Conservation (phyloP, 2,329 filamentous ascomycete species). For the Amauroascus verrucosus region DNA sequence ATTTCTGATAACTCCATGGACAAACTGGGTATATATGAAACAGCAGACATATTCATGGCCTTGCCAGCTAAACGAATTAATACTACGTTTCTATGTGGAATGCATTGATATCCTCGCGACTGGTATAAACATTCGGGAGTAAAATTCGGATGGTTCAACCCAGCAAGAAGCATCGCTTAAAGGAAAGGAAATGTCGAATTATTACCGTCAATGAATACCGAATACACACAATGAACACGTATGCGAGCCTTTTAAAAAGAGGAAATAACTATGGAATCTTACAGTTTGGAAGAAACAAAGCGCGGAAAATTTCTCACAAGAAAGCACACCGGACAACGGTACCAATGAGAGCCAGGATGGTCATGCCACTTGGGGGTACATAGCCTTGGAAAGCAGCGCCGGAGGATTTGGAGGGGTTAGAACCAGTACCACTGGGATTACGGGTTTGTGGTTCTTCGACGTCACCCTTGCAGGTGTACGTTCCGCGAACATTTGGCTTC, state of each 20-base stretch:
- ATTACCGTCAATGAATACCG: constrained; percentile 32
- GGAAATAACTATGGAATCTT: constrained; percentile 30
- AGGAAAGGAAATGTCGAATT: constrained; percentile 22
- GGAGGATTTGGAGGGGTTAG: constrained; percentile 25
- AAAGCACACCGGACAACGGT: constrained; percentile 38
- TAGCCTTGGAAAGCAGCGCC: constrained; percentile 29
- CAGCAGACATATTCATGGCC: too few species aligned
- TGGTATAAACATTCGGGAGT: background rate
- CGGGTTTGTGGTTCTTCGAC: constrained; percentile 29
- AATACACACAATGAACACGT: constrained; percentile 16
- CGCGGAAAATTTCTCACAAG: constrained; percentile 30
- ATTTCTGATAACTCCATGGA: too few species aligned
- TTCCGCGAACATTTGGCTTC: constrained; percentile 39
- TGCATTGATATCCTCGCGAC: too few species aligned
- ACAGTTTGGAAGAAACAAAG: constrained; percentile 16
- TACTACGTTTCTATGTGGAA: too few species aligned
- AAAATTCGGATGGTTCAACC: background rate
- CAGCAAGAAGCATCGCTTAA: background rate
- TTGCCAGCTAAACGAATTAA: too few species aligned
- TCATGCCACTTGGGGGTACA: constrained; percentile 30
- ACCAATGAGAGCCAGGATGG: constrained; percentile 37
- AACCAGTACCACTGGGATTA: constrained; percentile 20
- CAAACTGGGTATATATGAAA: too few species aligned
- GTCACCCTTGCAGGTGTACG: constrained; percentile 36
- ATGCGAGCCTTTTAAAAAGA: constrained; percentile 26